Evolutionary conservation across 305 asterid species (phyloP).

Genomic region (Solanum hybrid): DNA sequence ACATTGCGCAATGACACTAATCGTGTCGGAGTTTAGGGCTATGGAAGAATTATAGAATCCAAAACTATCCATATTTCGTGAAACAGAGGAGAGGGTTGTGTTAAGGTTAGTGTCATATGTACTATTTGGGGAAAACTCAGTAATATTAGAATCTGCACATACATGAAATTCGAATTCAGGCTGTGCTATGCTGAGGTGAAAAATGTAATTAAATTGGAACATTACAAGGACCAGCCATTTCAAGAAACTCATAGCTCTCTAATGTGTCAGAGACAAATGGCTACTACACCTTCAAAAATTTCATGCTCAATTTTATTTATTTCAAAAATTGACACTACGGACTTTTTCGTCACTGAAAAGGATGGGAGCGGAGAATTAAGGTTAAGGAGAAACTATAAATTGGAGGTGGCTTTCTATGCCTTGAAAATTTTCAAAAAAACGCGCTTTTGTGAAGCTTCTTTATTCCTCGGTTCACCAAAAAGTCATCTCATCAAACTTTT

Average conservation of each 20-base stretch:
- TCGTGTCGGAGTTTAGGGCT: neutral
- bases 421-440: no score
- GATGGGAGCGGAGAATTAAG: no score
- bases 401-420: no score
- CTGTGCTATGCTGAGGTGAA: neutral
- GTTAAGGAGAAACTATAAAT: no score
- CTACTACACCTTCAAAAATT: no score
- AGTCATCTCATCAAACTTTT: no score
- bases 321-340: no score
- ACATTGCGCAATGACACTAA: neutral
- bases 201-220: neutral
- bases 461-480: no score
- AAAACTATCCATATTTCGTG: neutral
- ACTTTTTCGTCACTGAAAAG: no score
- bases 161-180: neutral
- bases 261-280: no score
- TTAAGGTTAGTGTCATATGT: slow-evolving; percentile 8
- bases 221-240: neutral
- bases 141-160: neutral
- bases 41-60: slow-evolving; percentile 6
- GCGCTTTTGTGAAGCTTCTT: no score
- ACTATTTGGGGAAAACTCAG: neutral
- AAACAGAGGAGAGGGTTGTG: slow-evolving; percentile 7
- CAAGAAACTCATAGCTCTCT: neutral
- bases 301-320: no score